Percentiles rank a stretch among this genome's conserved stretches.
Conservation (phyloP, 2,329 filamentous ascomycete genomes). For the Amauroascus niger region DNA sequence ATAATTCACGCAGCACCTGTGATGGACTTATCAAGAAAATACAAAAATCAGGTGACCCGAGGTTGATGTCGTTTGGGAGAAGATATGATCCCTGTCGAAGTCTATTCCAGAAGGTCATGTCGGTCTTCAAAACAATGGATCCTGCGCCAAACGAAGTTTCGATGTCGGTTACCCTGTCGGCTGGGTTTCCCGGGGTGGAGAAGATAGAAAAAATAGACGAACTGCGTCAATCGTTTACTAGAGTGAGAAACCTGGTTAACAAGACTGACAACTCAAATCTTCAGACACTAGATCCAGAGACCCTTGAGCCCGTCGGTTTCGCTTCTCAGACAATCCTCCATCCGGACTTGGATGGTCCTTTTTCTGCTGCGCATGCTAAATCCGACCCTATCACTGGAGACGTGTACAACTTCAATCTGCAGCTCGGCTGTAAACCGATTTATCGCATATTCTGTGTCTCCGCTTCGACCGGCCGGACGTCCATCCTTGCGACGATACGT, state of each 20-base stretch:
- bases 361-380: conserved; percentile 62
- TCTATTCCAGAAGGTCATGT: conserved; percentile 62
- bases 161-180: conserved; percentile 55
- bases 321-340: conserved; percentile 54
- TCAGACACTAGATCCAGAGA: conserved; percentile 57
- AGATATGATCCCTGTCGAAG: conserved; percentile 64
- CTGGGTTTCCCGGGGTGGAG: conserved; percentile 53
- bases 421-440: conserved; percentile 45
- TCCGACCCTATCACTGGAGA: conserved; percentile 64
- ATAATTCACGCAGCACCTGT: conserved; percentile 61
- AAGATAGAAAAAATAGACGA: conserved; percentile 18
- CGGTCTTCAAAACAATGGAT: conserved; percentile 41
- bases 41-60: conserved; percentile 48
- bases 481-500: conserved; percentile 60
- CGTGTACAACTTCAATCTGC: conserved; percentile 72
- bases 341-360: conserved; percentile 55
- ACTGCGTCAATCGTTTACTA: conserved; percentile 24
- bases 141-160: conserved; percentile 41
- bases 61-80: conserved; percentile 57
- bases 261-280: conserved; percentile 50
- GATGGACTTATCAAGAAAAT: conserved; percentile 55
- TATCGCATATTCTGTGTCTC: conserved; percentile 63
- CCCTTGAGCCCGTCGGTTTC: conserved; percentile 61
- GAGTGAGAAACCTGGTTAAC: conserved; percentile 46
- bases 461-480: conserved; percentile 53